These are phyloP conservation scores for Alternaria incomplexa DNA, from an alignment of 2,329 filamentous ascomycete genomes.

Conservation along the genomic window DNA sequence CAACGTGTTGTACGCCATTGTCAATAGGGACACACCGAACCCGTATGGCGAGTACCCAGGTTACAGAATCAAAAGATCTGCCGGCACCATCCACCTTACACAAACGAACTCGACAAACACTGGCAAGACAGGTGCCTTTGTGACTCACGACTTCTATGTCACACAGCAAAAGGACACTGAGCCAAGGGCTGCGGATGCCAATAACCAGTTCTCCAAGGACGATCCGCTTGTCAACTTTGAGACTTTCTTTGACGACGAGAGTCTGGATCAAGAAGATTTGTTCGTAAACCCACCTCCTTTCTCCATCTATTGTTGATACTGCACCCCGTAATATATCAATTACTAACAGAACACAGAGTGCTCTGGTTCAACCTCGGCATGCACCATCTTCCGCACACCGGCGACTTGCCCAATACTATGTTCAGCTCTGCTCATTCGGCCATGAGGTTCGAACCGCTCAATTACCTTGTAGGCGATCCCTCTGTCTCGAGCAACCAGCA, in stretches of 20 bases:
- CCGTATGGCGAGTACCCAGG: slow-evolving; percentile 60
- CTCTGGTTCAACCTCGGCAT: slow-evolving; percentile 61
- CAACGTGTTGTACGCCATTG: slow-evolving; percentile 55
- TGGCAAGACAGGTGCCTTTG: slow-evolving; percentile 56
- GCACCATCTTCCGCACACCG: slow-evolving; percentile 56
- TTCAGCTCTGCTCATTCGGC: slow-evolving; percentile 56
- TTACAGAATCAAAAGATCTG: slow-evolving; percentile 57
- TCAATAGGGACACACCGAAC: slow-evolving; percentile 60
- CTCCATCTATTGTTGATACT: not conserved
- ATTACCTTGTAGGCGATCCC: slow-evolving; percentile 53
- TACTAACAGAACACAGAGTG: slow-evolving; percentile 40
- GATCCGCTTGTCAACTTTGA: slow-evolving; percentile 60
- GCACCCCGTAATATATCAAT: not conserved
- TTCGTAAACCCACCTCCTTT: slow-evolving; percentile 18
- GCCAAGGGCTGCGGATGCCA: slow-evolving; percentile 51
- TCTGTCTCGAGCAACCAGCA: slow-evolving; percentile 51
- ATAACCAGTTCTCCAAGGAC: slow-evolving; percentile 54
- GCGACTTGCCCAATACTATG: slow-evolving; percentile 59
- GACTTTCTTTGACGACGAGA: slow-evolving; percentile 57
- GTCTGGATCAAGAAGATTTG: slow-evolving; percentile 48
- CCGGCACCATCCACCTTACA: slow-evolving; percentile 47
- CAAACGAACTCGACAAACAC: slow-evolving; percentile 57
- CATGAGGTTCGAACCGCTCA: slow-evolving; percentile 54
- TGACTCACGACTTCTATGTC: slow-evolving; percentile 59
- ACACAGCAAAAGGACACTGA: slow-evolving; percentile 61